Evolutionary conservation across 1,284 basidiomycete genomes (phyloP), one percentile per base, ranked within the genome.

Genomic region (Singerocomus rubriflavus): DNA sequence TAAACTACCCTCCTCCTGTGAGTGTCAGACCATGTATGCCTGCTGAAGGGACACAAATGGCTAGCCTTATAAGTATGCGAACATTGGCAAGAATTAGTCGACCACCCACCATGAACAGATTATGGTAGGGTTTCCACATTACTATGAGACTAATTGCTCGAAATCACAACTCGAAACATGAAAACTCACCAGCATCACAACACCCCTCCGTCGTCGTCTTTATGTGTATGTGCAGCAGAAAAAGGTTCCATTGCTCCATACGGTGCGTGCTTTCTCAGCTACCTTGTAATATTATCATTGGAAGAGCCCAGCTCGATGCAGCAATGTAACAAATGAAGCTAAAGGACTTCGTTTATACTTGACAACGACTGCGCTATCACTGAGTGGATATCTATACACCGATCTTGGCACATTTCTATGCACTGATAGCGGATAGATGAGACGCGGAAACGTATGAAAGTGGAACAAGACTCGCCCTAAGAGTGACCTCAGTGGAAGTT

Each of bases 351-450:
- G 29, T 59, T 54, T 27, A 21, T 36, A 35, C 37, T 54, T 37
- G 83, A 70, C 29, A 92, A 68, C 13, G 83, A 81, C 57, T 88
- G 82, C 12, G 84, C 82, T 32, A 88, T 81, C 37, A 90, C 79
- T 27, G 79, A 73, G 65, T 93, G 90, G 25, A 91, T 82, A 57
- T 90, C 85, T 46, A 71, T 74, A 66, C 85, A 91, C 46, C 79
- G 75, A 53, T 80, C 79, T 60, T 86, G 78, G 64, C 86, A 90
- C 36, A 71, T 67, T 44, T 84, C 78, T 68, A 88, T 79, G 52
- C 82, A 83, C 87, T 91, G 45, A n/a, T 32, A 55, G 55, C 53
- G 17, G 37, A 32, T 10, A 27, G 17, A 29, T 49, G 14, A 51
- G 42, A n/a, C 10, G 14, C 25, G 33, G 31, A 37, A 14, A 29